phyloP scores from a whole-genome alignment of 2,329 filamentous ascomycete genomes.

The Penicillium sp. region DNA sequence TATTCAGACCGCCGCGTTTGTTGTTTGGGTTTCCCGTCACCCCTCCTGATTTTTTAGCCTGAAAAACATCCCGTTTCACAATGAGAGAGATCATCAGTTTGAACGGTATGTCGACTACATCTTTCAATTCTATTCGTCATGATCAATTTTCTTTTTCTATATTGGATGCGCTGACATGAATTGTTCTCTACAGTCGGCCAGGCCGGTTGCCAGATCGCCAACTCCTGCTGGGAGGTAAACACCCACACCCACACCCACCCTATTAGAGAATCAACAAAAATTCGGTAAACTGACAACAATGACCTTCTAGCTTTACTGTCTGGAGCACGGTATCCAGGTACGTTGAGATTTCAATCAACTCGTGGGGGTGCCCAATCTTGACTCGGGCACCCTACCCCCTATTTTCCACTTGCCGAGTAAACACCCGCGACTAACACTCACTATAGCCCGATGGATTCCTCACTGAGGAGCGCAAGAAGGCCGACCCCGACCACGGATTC shows the following conservation, averaged over 20 bases:
- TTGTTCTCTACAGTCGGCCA: conserved; percentile 72
- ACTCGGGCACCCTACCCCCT: conserved; percentile 18
- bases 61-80: conserved; percentile 45
- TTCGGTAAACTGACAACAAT: conserved; percentile 34
- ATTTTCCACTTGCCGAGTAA: conserved; percentile 17
- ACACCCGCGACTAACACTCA: conserved; percentile 26
- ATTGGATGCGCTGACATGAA: conserved; percentile 35
- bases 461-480: conserved; percentile 93
- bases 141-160: conserved; percentile 10
- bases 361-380: conserved; percentile 18
- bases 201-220: conserved; percentile 99
- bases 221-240: conserved; percentile 99
- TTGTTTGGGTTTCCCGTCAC: conserved; percentile 26
- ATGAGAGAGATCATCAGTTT: conserved; percentile 99
- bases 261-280: conserved; percentile 8
- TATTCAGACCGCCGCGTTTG: conserved; percentile 27
- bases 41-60: conserved; percentile 27
- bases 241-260: conserved; percentile 42
- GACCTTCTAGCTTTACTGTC: conserved; percentile 83
- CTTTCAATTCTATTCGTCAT: conserved; percentile 14
- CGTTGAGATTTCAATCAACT: conserved; percentile 35
- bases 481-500: conserved; percentile 93
- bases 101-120: conserved; percentile 68
- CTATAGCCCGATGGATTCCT: conserved; percentile 92
- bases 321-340: conserved; percentile 99